Base-by-base conservation (phyloP, 2,329 filamentous ascomycete genomes). In the Magnaporthiopsis incrustans region DNA sequence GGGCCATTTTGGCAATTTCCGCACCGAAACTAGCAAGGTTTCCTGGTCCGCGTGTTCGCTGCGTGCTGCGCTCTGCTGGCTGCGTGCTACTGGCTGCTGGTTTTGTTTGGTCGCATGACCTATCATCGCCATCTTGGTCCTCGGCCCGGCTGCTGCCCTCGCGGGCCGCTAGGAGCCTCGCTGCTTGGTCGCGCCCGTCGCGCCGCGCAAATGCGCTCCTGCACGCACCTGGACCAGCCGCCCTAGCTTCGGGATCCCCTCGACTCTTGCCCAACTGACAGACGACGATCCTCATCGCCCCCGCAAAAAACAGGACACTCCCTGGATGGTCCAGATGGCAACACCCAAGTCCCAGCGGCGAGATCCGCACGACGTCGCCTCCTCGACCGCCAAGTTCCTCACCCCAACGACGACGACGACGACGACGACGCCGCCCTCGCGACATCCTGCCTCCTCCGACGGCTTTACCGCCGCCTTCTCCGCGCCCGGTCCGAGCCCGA, bases 401-500 rank as follows among this genome's bases (percentile, higher is more conserved):
- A 64, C 61, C 71, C n/a, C 61, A 30, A 33, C 44, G 35, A 30
- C 35, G 35, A 8, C 65, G 27, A 30, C 27, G 27, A 30, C 27
- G 27, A 8, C 65, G 27, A 30, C 27, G 27, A 30, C 27, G 27
- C 2, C 65, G 57, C 61, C 67, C 63, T 67, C 68, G 62, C 67
- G 74, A 71, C 70, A 72, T 67, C 35, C 35, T 8, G 66, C 69
- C 72, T 67, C 69, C 63, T 69, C 65, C 67, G 68, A 71, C 65
- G 71, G 72, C 67, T 65, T 64, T 66, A 64, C 67, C 64, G 71
- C 70, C 68, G 70, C 68, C 72, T 69, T 74, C 70, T 67, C 73
- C 65, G 71, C 75, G 64, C 74, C 73, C 67, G 76, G 76, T 68
- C 77, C 78, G 35, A 82, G 82, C 62, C 89, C 92, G 60, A 98